These are phyloP conservation scores for Balamuthia mandrillaris DNA, from an alignment of 208 protist genomes.

Conservation along the genomic window DNA sequence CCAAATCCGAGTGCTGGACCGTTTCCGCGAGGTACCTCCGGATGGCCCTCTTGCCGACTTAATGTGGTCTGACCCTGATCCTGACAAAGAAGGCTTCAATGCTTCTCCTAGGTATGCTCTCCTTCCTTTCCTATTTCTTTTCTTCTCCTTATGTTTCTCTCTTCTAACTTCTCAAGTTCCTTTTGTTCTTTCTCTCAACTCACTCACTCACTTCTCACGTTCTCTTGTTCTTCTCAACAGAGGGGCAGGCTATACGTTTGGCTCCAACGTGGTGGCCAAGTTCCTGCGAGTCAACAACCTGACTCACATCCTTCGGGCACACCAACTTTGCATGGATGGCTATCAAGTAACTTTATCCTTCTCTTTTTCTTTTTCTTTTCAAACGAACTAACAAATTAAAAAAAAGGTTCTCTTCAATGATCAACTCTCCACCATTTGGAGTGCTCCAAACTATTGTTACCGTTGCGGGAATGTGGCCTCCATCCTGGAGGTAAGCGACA, in stretches of 20 bases:
- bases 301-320: constrained; percentile 74
- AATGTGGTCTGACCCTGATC: constrained; percentile 97
- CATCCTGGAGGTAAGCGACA: constrained; percentile 74
- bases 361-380: neutral
- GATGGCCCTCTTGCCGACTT: constrained; percentile 94
- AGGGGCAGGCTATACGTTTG: constrained; percentile 78
- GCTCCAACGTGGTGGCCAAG: constrained; percentile 65
- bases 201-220: neutral
- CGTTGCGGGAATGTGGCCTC: constrained; percentile 80
- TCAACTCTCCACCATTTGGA: constrained; percentile 87
- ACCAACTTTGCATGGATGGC: constrained; percentile 82
- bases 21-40: constrained; percentile 94
- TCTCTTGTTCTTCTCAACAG: constrained; percentile 45
- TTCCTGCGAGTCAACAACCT: constrained; percentile 78
- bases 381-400: neutral
- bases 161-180: too few relatives aligned
- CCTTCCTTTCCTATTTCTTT: too few relatives aligned
- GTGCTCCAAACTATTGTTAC: constrained; percentile 97
- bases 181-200: neutral
- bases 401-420: constrained; percentile 60
- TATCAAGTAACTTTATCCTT: constrained; percentile 57
- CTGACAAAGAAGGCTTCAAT: constrained; percentile 10
- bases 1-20: constrained; percentile 89
- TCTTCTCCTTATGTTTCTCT: too few relatives aligned
- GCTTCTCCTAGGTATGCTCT: neutral